Percentiles rank a stretch among this genome's conserved stretches.
Evolutionary conservation across 2,329 filamentous ascomycete species (phyloP).

Genomic region (Capronia coronata): DNA sequence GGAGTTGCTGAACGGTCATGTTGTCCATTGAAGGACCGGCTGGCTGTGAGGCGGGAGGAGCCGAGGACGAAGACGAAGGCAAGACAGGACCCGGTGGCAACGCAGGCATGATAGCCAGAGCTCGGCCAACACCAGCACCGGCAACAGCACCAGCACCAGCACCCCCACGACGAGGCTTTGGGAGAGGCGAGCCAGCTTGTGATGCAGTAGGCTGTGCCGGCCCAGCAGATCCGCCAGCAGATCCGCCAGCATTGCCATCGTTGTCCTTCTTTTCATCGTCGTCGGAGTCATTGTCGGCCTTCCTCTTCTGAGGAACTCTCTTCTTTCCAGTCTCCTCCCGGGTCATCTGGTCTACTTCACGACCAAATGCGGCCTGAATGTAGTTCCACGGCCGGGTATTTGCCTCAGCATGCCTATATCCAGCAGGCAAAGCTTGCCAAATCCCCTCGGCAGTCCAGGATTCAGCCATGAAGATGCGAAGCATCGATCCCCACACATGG

Average conservation of each 20-base stretch:
- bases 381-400: conserved; percentile 23
- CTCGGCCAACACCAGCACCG: no score
- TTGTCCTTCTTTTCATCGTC: not conserved
- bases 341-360: conserved; percentile 18
- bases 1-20: not conserved
- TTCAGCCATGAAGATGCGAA: conserved; percentile 24
- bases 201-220: no score
- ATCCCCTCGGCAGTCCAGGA: conserved; percentile 18
- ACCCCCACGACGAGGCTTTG: no score
- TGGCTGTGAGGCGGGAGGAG: not conserved
- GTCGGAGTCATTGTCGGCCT: not conserved
- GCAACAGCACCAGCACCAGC: no score
- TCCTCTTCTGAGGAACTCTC: not conserved
- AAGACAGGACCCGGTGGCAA: not conserved
- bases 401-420: conserved; percentile 4
- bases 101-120: no score
- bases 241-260: no score
- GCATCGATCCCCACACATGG: conserved; percentile 24
- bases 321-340: conserved; percentile 13
- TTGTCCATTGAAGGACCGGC: not conserved
- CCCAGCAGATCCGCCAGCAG: no score
- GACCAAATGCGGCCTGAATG: conserved; percentile 20
- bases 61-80: not conserved
- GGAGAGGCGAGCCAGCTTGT: no score
- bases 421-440: conserved; percentile 16